phyloP scores from a whole-genome alignment of 2,329 filamentous ascomycete species.

The Neurospora sp. region DNA sequence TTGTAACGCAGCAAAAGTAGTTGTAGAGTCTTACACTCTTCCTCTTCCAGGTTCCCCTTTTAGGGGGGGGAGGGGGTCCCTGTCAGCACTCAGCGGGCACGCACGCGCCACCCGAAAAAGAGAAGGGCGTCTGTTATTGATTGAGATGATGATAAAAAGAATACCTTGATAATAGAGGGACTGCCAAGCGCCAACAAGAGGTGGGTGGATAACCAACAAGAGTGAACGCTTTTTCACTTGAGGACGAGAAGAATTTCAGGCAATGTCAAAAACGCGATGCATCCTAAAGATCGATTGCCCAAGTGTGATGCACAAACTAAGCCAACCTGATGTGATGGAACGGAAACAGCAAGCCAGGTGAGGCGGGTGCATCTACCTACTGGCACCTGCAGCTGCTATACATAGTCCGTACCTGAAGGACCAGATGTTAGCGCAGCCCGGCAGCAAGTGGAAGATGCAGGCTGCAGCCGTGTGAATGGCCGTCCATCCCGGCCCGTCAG shows the following conservation, averaged over 20 bases:
- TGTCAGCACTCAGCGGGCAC: background rate
- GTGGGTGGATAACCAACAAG: background rate
- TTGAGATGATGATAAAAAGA: background rate
- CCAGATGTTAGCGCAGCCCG: background rate
- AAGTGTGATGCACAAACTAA: background rate
- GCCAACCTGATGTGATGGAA: background rate
- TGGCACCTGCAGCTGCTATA: background rate
- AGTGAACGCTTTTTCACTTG: background rate
- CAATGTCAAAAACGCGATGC: background rate
- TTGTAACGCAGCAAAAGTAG: background rate
- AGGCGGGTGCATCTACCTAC: background rate
- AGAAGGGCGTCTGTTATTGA: background rate
- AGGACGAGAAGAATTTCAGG: background rate
- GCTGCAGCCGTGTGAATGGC: background rate
- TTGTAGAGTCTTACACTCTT: background rate
- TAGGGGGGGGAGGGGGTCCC: background rate
- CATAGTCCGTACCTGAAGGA: background rate
- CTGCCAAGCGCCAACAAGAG: background rate
- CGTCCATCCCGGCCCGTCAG: background rate
- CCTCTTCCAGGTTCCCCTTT: background rate
- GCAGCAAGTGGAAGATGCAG: background rate
- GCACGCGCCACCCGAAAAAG: background rate
- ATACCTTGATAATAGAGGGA: background rate
- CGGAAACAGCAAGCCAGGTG: background rate
- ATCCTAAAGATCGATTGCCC: background rate